Evolutionary conservation across 768 basidiomycete genomes (phyloP).

Genomic region (Leccinum fibrillosum): DNA sequence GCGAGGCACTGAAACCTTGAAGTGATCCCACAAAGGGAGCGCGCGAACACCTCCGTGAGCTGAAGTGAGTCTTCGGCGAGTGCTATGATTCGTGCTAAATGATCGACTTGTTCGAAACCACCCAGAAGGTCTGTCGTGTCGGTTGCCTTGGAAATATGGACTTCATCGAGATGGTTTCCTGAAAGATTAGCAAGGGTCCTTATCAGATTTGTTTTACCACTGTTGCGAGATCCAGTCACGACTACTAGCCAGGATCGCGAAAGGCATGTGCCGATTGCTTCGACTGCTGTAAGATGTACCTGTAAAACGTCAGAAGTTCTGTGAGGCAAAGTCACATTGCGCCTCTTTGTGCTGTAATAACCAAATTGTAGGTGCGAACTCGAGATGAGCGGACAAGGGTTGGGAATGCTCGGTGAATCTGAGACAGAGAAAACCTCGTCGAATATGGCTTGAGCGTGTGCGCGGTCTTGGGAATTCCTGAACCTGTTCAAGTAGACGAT

Average conservation of each 20-base stretch:
- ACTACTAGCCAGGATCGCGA: constrained; percentile 87
- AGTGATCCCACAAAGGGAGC: constrained; percentile 29
- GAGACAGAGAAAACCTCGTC: constrained; percentile 44
- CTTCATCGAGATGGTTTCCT: constrained; percentile 67
- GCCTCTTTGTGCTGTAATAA: constrained; percentile 43
- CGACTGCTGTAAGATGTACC: constrained; percentile 59
- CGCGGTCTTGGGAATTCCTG: constrained; percentile 66
- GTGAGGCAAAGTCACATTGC: constrained; percentile 27
- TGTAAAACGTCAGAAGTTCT: constrained; percentile 56
- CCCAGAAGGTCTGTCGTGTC: constrained; percentile 95
- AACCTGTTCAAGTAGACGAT: constrained; percentile 86
- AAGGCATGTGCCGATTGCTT: constrained; percentile 73
- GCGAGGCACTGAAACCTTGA: constrained; percentile 14
- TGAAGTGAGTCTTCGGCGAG: constrained; percentile 40
- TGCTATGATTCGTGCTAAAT: constrained; percentile 34
- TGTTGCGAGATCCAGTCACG: constrained; percentile 66
- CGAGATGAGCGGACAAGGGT: constrained; percentile 37
- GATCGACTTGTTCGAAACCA: constrained; percentile 89
- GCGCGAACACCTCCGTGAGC: constrained; percentile 38
- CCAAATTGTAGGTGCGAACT: constrained; percentile 62
- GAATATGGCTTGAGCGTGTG: constrained; percentile 49
- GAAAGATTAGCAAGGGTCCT: constrained; percentile 65
- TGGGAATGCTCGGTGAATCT: constrained; percentile 36
- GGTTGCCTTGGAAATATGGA: constrained; percentile 79
- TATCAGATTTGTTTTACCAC: constrained; percentile 80